Evolutionary conservation across 2,329 filamentous ascomycete species (phyloP).

Genomic region (Colletotrichum kahawae): DNA sequence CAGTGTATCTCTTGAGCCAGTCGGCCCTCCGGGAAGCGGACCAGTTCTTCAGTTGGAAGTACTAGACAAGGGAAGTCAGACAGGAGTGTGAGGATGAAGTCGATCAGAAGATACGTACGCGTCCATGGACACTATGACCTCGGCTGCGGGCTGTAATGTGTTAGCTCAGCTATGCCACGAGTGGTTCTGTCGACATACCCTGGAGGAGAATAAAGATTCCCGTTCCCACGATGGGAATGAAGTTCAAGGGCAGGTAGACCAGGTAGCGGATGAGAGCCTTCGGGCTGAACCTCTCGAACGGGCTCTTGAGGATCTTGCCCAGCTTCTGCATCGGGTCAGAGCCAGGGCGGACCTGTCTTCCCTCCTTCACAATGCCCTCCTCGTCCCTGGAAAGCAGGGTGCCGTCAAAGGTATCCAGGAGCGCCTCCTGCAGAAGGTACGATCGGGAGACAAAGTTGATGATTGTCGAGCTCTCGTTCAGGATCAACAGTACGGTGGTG

Average conservation of each 20-base stretch:
- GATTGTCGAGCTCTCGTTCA: constrained; percentile 65
- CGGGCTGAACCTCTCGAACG: constrained; percentile 61
- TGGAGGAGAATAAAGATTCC: constrained; percentile 80
- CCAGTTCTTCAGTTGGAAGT: constrained; percentile 93
- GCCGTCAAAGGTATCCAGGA: constrained; percentile 90
- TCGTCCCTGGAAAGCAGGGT: constrained; percentile 59
- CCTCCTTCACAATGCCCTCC: constrained; percentile 70
- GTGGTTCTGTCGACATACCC: constrained; percentile 45
- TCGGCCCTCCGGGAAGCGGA: constrained; percentile 65
- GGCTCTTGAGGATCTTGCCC: constrained; percentile 62
- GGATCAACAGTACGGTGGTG: constrained; percentile 71
- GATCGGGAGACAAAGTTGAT: constrained; percentile 65
- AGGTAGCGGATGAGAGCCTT: constrained; percentile 77
- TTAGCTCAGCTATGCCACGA: not conserved
- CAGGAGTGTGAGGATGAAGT: not conserved
- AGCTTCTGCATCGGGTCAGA: constrained; percentile 61
- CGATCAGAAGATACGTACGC: constrained; percentile 45
- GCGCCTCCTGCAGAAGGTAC: constrained; percentile 80
- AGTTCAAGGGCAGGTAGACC: constrained; percentile 89
- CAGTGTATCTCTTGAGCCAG: constrained; percentile 73
- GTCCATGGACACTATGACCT: constrained; percentile 55
- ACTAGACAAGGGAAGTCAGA: constrained; percentile 51
- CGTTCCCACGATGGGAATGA: constrained; percentile 89
- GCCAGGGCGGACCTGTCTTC: constrained; percentile 73
- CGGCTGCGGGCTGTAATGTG: constrained; percentile 39